Evolutionary conservation across 1,139 yeast genomes (phyloP).

Genomic region (Hansenula lynferdii): DNA sequence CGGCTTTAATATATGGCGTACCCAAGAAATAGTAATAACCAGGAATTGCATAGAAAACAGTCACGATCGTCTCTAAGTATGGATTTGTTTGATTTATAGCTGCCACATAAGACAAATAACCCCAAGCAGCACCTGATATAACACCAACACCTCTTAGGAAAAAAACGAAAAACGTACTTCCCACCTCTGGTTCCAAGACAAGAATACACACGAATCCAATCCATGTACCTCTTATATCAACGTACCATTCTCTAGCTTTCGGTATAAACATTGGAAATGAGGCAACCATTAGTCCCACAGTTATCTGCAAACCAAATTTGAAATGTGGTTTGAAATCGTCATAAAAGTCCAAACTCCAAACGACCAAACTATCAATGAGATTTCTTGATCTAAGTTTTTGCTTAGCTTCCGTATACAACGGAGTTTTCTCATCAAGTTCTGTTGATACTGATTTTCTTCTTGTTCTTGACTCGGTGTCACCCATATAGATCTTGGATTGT

Average conservation of each 20-base stretch:
- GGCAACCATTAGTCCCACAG: slow-evolving; percentile 38
- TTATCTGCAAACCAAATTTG: slow-evolving; percentile 40
- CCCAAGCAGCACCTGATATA: slow-evolving; percentile 44
- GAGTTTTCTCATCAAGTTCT: not conserved
- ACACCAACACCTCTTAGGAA: slow-evolving; percentile 42
- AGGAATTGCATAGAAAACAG: slow-evolving; percentile 37
- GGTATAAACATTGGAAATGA: slow-evolving; percentile 47
- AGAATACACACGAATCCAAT: slow-evolving; percentile 47
- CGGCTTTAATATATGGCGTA: slow-evolving; percentile 45
- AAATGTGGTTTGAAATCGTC: slow-evolving; percentile 29
- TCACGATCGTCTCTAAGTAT: slow-evolving; percentile 37
- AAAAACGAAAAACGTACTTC: slow-evolving; percentile 43
- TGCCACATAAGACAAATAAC: slow-evolving; percentile 39
- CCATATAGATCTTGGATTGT: slow-evolving; percentile 6
- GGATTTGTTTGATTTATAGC: slow-evolving; percentile 34
- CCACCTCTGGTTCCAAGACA: slow-evolving; percentile 44
- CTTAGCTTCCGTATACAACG: slow-evolving; percentile 1
- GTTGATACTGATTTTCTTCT: not conserved
- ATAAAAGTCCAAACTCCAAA: slow-evolving; percentile 16
- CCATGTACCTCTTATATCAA: slow-evolving; percentile 43
- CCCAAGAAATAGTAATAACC: slow-evolving; percentile 40
- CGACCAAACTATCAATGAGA: slow-evolving; percentile 1
- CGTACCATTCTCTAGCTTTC: slow-evolving; percentile 39
- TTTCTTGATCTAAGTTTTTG: not conserved
- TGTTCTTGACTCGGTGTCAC: slow-evolving; percentile 3